Evolutionary conservation across 108 stramenopile species (phyloP).

Genomic region (Skeletonema tropicum): DNA sequence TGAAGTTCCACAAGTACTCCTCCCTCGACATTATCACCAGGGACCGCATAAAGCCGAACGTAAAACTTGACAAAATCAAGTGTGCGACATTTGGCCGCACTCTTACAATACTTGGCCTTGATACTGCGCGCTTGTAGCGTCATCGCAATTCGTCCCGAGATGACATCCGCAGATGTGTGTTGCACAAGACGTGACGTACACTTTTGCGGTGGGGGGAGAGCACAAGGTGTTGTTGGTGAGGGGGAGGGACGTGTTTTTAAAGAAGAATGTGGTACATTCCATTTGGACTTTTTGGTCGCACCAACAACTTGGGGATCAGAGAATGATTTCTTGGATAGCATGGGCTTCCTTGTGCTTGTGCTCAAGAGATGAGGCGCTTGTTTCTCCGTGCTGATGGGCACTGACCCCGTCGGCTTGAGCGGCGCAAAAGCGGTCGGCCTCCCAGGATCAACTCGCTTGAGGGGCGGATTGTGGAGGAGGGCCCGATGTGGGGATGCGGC

Average conservation of each 20-base stretch:
- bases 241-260: constrained; percentile 38
- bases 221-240: constrained; percentile 34
- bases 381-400: neutral
- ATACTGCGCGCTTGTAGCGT: constrained; percentile 62
- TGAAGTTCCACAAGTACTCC: constrained; percentile 77
- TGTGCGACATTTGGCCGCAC: constrained; percentile 69
- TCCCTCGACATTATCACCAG: constrained; percentile 22
- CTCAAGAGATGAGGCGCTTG: constrained; percentile 5
- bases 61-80: constrained; percentile 70
- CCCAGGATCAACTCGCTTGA: constrained; percentile 26
- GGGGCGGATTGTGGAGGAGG: constrained; percentile 1
- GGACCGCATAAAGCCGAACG: constrained; percentile 62
- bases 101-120: constrained; percentile 61
- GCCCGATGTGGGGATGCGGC: neutral
- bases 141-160: constrained; percentile 65
- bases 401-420: neutral
- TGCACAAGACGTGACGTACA: constrained; percentile 64
- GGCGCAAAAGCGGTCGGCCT: neutral
- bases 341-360: neutral
- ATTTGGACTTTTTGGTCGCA: constrained; percentile 13
- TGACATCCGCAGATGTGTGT: constrained; percentile 34
- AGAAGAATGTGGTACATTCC: constrained; percentile 27
- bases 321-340: neutral
- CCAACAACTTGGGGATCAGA: neutral
- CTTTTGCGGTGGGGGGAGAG: constrained; percentile 3